Conservation (phyloP, 805 yeast genomes). For the Saccharomycopsis sp. region DNA sequence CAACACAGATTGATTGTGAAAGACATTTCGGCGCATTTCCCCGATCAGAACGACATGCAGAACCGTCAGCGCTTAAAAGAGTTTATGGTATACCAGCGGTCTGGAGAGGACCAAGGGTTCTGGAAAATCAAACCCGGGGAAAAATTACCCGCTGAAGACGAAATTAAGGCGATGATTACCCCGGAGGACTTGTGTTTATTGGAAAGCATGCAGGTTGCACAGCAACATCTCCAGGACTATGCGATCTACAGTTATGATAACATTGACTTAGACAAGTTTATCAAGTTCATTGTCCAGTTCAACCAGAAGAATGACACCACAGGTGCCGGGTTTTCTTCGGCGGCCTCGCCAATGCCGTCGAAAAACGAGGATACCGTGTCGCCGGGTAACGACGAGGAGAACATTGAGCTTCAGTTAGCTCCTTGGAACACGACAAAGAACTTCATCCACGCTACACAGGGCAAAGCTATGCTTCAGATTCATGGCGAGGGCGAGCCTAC, state of each 20-base stretch:
- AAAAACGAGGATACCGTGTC: background rate
- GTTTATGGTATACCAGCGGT: conserved; percentile 94
- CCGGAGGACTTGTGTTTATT: conserved; percentile 87
- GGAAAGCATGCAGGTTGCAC: conserved; percentile 93
- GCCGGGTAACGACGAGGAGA: conserved; percentile 36
- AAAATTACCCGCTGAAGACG: conserved; percentile 68
- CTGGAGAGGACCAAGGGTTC: conserved; percentile 88
- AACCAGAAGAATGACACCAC: conserved; percentile 28
- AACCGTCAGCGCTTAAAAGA: conserved; percentile 92
- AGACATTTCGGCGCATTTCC: conserved; percentile 88
- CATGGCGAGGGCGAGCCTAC: conserved; percentile 95
- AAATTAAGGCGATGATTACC: conserved; percentile 70
- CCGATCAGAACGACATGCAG: conserved; percentile 96
- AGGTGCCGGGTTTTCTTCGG: background rate
- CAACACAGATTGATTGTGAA: conserved; percentile 72
- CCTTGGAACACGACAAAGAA: conserved; percentile 94
- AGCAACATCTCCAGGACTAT: conserved; percentile 76
- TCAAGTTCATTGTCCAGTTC: conserved; percentile 21
- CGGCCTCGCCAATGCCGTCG: background rate
- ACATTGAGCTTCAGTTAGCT: conserved; percentile 76
- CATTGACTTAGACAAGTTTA: conserved; percentile 20
- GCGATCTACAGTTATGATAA: conserved; percentile 42
- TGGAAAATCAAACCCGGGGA: conserved; percentile 80
- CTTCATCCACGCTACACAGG: conserved; percentile 89
- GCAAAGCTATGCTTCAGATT: conserved; percentile 92